Base-by-base conservation (phyloP, 2,329 filamentous ascomycete species). In the Cladosporium sp. region DNA sequence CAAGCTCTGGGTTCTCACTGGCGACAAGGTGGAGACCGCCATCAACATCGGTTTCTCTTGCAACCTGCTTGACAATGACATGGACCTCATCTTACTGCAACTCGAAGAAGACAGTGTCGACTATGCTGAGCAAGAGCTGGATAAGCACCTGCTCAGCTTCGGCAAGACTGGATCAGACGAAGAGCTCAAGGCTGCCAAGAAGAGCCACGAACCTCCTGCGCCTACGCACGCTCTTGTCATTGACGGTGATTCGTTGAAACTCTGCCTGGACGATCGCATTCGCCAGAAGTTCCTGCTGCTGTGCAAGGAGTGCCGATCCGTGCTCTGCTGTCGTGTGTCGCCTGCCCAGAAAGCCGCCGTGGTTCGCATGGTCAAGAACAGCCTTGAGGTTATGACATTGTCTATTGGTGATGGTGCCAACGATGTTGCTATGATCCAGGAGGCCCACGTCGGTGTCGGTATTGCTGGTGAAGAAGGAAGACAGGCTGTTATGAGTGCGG, bases 11-110 rank as follows among this genome's bases (percentile, higher is more conserved):
- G 94, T 99, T 55, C 78, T 99, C 63, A 99, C 94, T 15, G 94
- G 95, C 62, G 94, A 99, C 80, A 99, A 97, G 75, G 93, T 97
- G 32, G 94, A 99, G 76, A 99, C 94, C 22, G 94, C 95, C 58
- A 99, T 99, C 84, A 99, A 99, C 76, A 99, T 99, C 70, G 94
- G 94, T 2, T 99, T 97, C 75, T 99, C 95, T 10, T 99, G 95
- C 78, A 99, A 99, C 66, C 81, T 99, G 32, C 83, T 99, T 56
- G 91, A 93, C 75, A 99, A 97, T 73, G 90, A 96, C 65, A 97
- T 99, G 94, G 94, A 99, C 65, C 78, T 99, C 61, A 89, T 99
- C 62, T 85, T 96, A 49, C 81, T 99, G 65, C 95, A 95, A 70
- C 82, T 94, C 28, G 83, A 89, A 1, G 90, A 96, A 62, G 87